Conservation (phyloP, 257 asterid genomes). For the Solanum corneliomulleri region DNA sequence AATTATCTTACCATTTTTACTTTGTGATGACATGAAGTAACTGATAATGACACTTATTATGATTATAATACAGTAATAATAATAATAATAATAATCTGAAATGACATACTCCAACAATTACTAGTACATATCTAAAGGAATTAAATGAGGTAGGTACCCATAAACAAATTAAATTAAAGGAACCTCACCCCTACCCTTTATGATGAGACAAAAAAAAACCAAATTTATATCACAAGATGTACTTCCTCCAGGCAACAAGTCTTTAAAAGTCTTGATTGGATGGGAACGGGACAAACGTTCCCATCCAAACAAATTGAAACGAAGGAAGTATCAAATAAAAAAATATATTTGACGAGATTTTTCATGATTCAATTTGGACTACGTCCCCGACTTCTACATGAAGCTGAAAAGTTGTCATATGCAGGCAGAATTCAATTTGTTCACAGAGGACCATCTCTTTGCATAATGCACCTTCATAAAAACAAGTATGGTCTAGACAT, state of each 20-base stretch:
- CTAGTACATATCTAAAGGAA: not conserved
- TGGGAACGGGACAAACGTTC: too few species aligned
- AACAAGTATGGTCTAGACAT: too few species aligned
- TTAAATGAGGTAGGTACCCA: not conserved
- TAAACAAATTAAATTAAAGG: not conserved
- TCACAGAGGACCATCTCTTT: too few species aligned
- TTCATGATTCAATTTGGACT: not conserved
- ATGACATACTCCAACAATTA: not conserved
- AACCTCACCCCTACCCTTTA: not conserved
- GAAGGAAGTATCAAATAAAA: not conserved
- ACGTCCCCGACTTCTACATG: not conserved
- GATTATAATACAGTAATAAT: not conserved
- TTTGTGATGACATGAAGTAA: not conserved
- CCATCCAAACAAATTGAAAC: too few species aligned
- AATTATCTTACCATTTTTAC: not conserved
- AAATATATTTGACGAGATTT: not conserved
- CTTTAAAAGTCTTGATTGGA: not conserved
- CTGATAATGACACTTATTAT: not conserved
- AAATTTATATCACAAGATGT: not conserved
- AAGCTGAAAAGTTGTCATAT: not conserved
- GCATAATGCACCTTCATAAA: too few species aligned
- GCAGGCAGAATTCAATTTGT: not conserved
- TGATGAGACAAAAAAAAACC: not conserved
- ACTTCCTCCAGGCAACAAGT: not conserved
- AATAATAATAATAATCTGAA: not conserved